These are phyloP conservation scores for Pholiota conissans DNA, from an alignment of 768 basidiomycete genomes.

Conservation along the genomic window DNA sequence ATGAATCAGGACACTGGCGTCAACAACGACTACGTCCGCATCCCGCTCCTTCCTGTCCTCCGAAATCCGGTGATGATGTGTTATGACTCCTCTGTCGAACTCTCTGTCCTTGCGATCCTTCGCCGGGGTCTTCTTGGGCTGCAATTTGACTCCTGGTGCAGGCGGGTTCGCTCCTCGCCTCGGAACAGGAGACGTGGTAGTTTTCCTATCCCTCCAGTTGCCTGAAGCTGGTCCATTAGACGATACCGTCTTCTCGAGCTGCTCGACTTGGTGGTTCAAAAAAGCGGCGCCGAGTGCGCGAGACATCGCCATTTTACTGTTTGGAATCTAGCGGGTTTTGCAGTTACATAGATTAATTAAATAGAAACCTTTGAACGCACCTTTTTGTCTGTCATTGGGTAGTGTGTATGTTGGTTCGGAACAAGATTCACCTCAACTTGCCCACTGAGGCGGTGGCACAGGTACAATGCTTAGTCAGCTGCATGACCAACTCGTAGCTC, in stretches of 20 bases:
- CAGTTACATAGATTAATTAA: not conserved
- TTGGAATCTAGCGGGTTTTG: constrained; percentile 13
- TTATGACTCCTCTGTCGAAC: constrained; percentile 20
- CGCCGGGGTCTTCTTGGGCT: constrained; percentile 26
- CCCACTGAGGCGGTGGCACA: not conserved
- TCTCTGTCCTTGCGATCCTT: constrained; percentile 17
- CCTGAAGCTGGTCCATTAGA: constrained; percentile 47
- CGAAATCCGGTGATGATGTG: constrained; percentile 23
- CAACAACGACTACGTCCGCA: constrained; percentile 75
- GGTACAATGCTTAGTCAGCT: not conserved
- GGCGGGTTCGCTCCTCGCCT: constrained; percentile 33
- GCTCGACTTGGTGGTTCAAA: constrained; percentile 84
- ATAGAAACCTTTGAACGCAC: not conserved
- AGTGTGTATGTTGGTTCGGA: not conserved
- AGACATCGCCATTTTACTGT: constrained; percentile 78
- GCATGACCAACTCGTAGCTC: no score
- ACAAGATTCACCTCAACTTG: not conserved
- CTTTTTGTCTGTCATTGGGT: not conserved
- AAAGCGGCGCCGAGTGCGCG: constrained; percentile 86
- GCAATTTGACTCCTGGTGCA: constrained; percentile 26
- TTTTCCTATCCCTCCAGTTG: constrained; percentile 60
- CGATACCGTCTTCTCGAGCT: constrained; percentile 76
- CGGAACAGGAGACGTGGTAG: constrained; percentile 15
- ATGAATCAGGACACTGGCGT: constrained; percentile 81
- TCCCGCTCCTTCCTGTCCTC: constrained; percentile 54